Conservation (phyloP, 805 yeast species). For the Kuraishia molischiana region DNA sequence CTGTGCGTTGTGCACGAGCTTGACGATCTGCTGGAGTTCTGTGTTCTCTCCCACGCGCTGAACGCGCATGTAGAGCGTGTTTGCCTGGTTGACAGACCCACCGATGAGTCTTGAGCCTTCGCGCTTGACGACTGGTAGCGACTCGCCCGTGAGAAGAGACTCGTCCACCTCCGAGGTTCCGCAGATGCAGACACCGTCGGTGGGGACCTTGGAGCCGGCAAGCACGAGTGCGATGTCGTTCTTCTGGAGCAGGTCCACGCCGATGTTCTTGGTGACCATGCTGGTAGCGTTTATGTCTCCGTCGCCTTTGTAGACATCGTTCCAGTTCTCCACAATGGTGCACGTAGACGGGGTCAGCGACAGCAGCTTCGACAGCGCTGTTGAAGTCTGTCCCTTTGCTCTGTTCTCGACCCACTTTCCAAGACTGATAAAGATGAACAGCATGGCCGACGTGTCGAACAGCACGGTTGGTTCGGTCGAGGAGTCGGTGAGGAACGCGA, state of each 20-base stretch:
- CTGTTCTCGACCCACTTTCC: conserved; percentile 89
- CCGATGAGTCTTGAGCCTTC: conserved; percentile 65
- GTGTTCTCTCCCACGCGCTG: conserved; percentile 73
- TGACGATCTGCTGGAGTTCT: conserved; percentile 78
- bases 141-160: conserved; percentile 87
- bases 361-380: conserved; percentile 73
- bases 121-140: conserved; percentile 59
- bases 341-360: conserved; percentile 77
- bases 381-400: conserved; percentile 90
- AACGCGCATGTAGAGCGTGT: conserved; percentile 60
- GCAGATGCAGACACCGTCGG: conserved; percentile 74
- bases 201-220: conserved; percentile 86
- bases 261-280: conserved; percentile 36
- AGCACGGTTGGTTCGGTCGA: conserved; percentile 52
- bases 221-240: conserved; percentile 68
- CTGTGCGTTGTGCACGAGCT: conserved; percentile 84
- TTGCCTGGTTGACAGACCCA: conserved; percentile 83
- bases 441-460: conserved; percentile 84
- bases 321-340: conserved; percentile 38
- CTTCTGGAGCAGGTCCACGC: conserved; percentile 68
- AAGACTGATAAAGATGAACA: conserved; percentile 70
- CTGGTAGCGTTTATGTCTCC: neutral
- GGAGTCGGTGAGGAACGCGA: conserved; percentile 33
- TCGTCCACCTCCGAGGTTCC: conserved; percentile 87
- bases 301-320: neutral